Base-by-base conservation (phyloP, 2,329 filamentous ascomycete genomes). In the Septoria linicola region DNA sequence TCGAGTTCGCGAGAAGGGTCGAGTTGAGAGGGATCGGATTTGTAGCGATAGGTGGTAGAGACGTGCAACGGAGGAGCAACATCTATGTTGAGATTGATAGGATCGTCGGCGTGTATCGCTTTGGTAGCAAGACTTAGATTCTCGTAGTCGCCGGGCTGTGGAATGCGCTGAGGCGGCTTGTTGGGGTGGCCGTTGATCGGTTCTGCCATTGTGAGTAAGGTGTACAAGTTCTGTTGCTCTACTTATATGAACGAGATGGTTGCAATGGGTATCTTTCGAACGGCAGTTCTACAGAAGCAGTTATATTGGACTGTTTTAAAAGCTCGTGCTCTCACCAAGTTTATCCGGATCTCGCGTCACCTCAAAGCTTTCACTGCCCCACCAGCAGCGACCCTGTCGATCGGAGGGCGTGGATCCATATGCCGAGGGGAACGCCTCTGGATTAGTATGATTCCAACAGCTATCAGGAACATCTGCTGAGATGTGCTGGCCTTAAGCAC, bases 21-120 rank as follows among this genome's bases (percentile, higher is more conserved):
- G 39, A 96, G 79, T 21, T 82, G 68, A 4, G 83, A 78, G 1
- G 89, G 88, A 66, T 96, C 79, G 46, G 76, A 72, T 21, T 78
- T 76, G 70, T 96, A 97, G 61, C 89, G 84, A 72, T 89, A 97
- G 13, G 89, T 97, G 10, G 92, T 96, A 55, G 89, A 90, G 58
- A 95, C 83, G 69, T 97, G 92, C 66, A 97, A 78, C 3, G 92
- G 83, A 53, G 93, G 92, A 10, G 92, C 90, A 49, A 97, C 86
- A 66, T 93, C 89, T 43, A 83, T 68, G 52, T 59, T 60, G 41
- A 46, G 51, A 57, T 68, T 66, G 48, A 68, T 62, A n/a, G 63
- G 54, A 52, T 69, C 66, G 49, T 70, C 67, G 49, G 55, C 66
- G 54, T 70, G 68, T 41, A 70, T 59, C 19, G 54, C 59, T 32